phyloP scores from a whole-genome alignment of 2,329 filamentous ascomycete species.

The Aspergillus fumigatus region DNA sequence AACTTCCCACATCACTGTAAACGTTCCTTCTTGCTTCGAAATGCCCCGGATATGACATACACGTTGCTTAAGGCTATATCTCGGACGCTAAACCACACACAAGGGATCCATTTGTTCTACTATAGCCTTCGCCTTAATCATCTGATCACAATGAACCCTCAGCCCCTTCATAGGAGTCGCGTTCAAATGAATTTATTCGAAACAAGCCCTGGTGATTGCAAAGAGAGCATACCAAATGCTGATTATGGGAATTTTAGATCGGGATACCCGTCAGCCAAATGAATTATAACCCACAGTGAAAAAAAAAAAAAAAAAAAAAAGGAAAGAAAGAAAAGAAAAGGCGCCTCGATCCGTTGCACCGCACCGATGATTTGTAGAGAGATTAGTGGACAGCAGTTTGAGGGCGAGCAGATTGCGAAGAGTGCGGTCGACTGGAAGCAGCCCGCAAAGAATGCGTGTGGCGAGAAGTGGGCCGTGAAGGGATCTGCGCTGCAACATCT shows the following conservation, averaged over 20 bases:
- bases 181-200: neutral
- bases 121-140: neutral
- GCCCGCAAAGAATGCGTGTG: slow-evolving; percentile 1
- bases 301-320: neutral
- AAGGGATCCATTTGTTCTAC: neutral
- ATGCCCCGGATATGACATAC: no score
- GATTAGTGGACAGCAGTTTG: slow-evolving; percentile 8
- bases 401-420: slow-evolving; percentile 11
- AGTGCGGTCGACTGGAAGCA: slow-evolving; percentile 10
- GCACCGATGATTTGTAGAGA: neutral
- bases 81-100: neutral
- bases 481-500: slow-evolving; percentile 7
- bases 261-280: neutral
- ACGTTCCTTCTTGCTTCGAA: no score
- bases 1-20: neutral
- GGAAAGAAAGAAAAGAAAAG: no score
- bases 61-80: neutral
- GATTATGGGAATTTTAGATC: neutral
- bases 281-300: neutral
- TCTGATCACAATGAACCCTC: neutral
- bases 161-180: neutral
- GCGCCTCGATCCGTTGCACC: neutral
- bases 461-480: slow-evolving; percentile 11
- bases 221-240: neutral
- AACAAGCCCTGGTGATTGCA: neutral